phyloP scores from a whole-genome alignment of 2,329 filamentous ascomycete genomes.

The Fusarium praegraminearum region DNA sequence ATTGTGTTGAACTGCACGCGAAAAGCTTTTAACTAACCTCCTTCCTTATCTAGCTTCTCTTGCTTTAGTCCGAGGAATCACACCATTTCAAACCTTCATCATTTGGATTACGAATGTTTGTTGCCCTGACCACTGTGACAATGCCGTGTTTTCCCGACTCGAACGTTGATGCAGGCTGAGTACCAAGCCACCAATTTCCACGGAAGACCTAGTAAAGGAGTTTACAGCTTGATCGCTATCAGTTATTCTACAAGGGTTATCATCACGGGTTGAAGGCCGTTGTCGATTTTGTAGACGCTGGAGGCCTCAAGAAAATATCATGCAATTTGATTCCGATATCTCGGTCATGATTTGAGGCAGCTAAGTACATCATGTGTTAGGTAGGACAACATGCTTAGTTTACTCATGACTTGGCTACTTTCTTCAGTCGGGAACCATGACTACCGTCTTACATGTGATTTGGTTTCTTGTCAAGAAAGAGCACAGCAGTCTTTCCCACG shows the following conservation, averaged over 20 bases:
- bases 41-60: neutral
- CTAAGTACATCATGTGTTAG: neutral
- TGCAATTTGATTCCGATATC: neutral
- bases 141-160: neutral
- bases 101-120: neutral
- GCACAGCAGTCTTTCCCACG: neutral
- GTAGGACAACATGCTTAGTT: neutral
- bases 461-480: neutral
- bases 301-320: neutral
- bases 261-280: no score
- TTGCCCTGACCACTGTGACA: neutral
- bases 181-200: no score
- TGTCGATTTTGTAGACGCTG: neutral
- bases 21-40: neutral
- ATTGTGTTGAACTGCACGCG: neutral
- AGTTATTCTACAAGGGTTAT: neutral
- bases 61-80: neutral
- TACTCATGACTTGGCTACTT: neutral
- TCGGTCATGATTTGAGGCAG: neutral
- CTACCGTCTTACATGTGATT: neutral
- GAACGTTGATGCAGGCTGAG: neutral
- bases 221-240: no score
- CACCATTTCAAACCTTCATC: neutral
- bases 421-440: neutral
- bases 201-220: neutral